Base-by-base conservation (phyloP, 257 asterid species). In the Jacaranda mimosifolia region DNA sequence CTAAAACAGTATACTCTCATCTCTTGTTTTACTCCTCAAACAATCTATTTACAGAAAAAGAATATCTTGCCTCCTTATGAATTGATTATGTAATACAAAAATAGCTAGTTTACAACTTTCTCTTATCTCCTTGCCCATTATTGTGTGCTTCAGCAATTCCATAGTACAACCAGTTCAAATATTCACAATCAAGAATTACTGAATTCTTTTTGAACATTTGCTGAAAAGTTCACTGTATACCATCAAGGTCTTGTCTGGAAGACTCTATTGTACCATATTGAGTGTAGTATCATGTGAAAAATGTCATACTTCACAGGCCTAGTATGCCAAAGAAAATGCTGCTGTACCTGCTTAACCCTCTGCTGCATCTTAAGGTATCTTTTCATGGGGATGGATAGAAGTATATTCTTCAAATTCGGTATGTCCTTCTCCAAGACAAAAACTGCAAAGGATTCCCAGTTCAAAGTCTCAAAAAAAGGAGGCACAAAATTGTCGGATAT, bases 321-420 rank as follows among this genome's bases (percentile, higher is more conserved):
- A 53, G 85, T 57, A 84, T 95, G 96, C 99, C 98, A 95, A n/a
- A 95, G 91, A 57, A 95, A 95, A 82, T 95, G 99, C 81, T 80
- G 89, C 73, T 90, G 97, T 14, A 90, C 97, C 90, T 79, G 82
- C 83, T 86, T 90, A 45, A 95, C 97, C 80, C 91, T 90, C 74
- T 43, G 58, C 80, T 95, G 97, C 98, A 95, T 87, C 83, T 80
- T 58, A 0, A 84, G 65, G 40, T 91, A 95, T 70, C 84, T 87
- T 55, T 73, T 80, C 85, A 71, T 70, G n/a, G 99, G 73, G 26
- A 95, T 90, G 0, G 97, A 85, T 45, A 73, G 7, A 9, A 95
- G 94, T 73, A 95, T 89, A 11, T 65, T 83, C 88, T 93, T 93
- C 89, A 95, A 35, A 63, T 91, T 77, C 1, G 97, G 97, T 1